phyloP scores from a whole-genome alignment of 2,329 filamentous ascomycete species.

The Purpureocillium takamizusanense region DNA sequence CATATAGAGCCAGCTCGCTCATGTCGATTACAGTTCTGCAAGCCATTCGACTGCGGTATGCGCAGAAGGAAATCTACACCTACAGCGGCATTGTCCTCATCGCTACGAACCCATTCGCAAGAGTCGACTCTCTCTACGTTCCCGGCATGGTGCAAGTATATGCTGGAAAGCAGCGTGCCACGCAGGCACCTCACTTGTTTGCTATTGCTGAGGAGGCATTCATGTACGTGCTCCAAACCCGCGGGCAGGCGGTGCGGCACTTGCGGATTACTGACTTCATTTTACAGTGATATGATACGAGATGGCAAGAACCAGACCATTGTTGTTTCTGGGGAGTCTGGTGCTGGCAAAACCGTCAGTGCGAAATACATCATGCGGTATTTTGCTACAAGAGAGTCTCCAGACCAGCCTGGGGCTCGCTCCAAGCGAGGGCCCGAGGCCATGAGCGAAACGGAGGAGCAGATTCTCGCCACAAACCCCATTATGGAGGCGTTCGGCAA shows the following conservation, averaged over 20 bases:
- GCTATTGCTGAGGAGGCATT: conserved; percentile 98
- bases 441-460: conserved; percentile 98
- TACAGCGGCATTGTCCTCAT: conserved; percentile 98
- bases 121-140: conserved; percentile 96
- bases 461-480: conserved; percentile 94
- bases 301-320: conserved; percentile 96
- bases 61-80: conserved; percentile 98
- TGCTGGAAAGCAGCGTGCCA: conserved; percentile 90
- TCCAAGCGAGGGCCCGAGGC: conserved; percentile 64
- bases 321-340: conserved; percentile 97
- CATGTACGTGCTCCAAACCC: conserved; percentile 53
- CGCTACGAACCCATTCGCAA: conserved; percentile 94
- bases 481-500: conserved; percentile 99
- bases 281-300: conserved; percentile 80
- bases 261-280: conserved; percentile 26
- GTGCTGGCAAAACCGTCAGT: conserved; percentile 97
- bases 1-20: conserved; percentile 8
- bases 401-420: conserved; percentile 73
- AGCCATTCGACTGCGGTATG: conserved; percentile 92
- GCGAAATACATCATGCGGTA: conserved; percentile 99
- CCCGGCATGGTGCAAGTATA: conserved; percentile 99
- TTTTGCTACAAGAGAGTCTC: conserved; percentile 93
- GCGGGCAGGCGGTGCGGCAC: background rate
- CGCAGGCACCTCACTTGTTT: conserved; percentile 95
- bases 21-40: conserved; percentile 62